phyloP scores from a whole-genome alignment of 805 yeast genomes.

The Candida corydali region DNA sequence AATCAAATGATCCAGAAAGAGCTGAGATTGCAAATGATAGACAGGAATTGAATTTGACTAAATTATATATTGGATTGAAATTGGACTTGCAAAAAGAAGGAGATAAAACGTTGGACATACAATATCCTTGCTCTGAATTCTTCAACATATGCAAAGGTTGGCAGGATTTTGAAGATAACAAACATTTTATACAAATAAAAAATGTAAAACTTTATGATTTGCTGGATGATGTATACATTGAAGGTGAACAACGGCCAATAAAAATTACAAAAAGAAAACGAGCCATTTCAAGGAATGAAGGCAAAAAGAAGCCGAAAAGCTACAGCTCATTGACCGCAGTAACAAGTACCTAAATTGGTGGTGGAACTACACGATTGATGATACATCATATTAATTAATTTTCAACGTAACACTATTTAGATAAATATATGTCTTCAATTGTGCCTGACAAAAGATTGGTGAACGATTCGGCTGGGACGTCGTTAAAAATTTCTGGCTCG shows the following conservation, averaged over 20 bases:
- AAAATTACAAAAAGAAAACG: conserved; percentile 27
- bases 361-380: not conserved
- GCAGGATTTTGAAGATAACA: conserved; percentile 58
- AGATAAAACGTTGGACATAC: conserved; percentile 64
- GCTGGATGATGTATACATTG: conserved; percentile 75
- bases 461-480: not conserved
- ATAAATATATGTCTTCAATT: conserved; percentile 6
- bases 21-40: conserved; percentile 1
- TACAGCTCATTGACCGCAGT: not conserved
- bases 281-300: conserved; percentile 16
- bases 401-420: not conserved
- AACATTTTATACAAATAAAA: conserved; percentile 63
- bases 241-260: conserved; percentile 62
- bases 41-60: conserved; percentile 55
- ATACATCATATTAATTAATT: too few species aligned
- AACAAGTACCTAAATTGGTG: not conserved
- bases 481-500: not conserved
- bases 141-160: conserved; percentile 75
- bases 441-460: conserved; percentile 2
- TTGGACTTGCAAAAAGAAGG: conserved; percentile 40
- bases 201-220: conserved; percentile 63
- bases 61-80: conserved; percentile 76
- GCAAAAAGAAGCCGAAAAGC: conserved; percentile 34
- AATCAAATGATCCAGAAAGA: conserved; percentile 9
- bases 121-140: conserved; percentile 87